Evolutionary conservation across 805 yeast species (phyloP), one percentile per base, ranked within the genome.

Genomic region (Starmera caribaea): DNA sequence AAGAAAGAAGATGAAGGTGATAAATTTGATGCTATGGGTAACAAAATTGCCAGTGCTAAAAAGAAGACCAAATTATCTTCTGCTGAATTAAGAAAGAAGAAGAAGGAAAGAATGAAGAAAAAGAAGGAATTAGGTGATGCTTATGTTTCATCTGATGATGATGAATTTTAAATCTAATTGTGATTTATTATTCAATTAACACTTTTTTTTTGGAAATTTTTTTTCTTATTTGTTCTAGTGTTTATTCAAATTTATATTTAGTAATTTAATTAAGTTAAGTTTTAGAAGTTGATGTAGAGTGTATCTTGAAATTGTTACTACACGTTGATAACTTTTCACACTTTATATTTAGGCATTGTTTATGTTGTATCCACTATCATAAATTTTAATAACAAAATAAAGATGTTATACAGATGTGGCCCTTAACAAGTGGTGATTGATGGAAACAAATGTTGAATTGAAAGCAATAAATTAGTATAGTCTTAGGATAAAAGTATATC

Each of bases 61-160:
- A 92, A 92, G 94, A 89, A 84, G 81, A 76, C 78, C 71, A 92
- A 92, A 85, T 79, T 92, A 65, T 85, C 97, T 56, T 88, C 97
- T 66, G 97, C 98, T 54, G 99, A 92, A 73, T 77, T 90, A 69
- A 87, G 99, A 82, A 92, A 92, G 96, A 92, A 92, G 96, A 92
- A 92, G 97, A 92, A 92, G 95, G 98, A 92, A 77, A 88, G 99
- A 82, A 89, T 92, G 97, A 87, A 84, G 84, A 92, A 90, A 95
- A 92, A 90, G 97, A 92, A 92, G 95, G 95, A 83, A 71, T 71
- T 89, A 67, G 97, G 97, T 79, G 98, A 92, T 66, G 97, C 92
- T 70, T 94, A 92, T 69, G 97, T 88, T 57, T 90, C 97, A 51
- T 92, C 95, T 59, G 96, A 89, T 58, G 98, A 21, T 21, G 24